Base-by-base conservation (phyloP, 2,329 filamentous ascomycete genomes). In the Aspergillus fructus region DNA sequence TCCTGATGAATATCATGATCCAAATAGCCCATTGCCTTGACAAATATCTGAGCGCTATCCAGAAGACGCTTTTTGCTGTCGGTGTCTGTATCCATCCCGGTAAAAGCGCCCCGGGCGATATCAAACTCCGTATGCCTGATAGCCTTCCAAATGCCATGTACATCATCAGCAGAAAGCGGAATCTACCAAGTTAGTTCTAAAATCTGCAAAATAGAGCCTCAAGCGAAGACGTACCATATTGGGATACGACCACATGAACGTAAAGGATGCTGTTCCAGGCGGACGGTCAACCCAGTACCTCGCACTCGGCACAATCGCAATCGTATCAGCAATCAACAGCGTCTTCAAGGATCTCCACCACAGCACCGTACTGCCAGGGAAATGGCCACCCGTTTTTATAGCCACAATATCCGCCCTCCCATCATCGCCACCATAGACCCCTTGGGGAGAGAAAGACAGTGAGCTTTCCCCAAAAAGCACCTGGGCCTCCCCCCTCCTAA, bases 161-260 rank as follows among this genome's bases (percentile, higher is more conserved):
- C 81, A 63, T 86, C 85, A 0, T 81, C 76, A 0, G 88, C 85
- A 1, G 81, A 75, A 27, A 94, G 78, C 0, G 90, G 89, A 17
- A 93, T 91, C 83, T 74, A 51, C 13, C 53, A 40, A 45, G 47
- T 59, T 47, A 55, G 49, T 30, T 4, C 42, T 7, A 59, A 15
- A 53, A 53, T 37, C 64, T 67, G 45, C 49, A 58, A 59, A 55
- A 59, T 37, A 65, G 53, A 39, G 59, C 64, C n/a, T 59, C 49
- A 50, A n/a, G 59, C 9, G 4, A 53, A 50, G 46, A 64, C 60
- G 54, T 17, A 71, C 68, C 61, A 78, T 78, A 69, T 91, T 90
- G 1, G 87, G 87, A 61, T 89, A 87, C 52, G 86, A 88, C 87
- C 89, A 93, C 82, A 91, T 87, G 74, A 92, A 93, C 0, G 84